Evolutionary conservation across 352 stramenopile species (phyloP), one percentile per base, ranked within the genome.

Genomic region (Phytophthora parvispora): DNA sequence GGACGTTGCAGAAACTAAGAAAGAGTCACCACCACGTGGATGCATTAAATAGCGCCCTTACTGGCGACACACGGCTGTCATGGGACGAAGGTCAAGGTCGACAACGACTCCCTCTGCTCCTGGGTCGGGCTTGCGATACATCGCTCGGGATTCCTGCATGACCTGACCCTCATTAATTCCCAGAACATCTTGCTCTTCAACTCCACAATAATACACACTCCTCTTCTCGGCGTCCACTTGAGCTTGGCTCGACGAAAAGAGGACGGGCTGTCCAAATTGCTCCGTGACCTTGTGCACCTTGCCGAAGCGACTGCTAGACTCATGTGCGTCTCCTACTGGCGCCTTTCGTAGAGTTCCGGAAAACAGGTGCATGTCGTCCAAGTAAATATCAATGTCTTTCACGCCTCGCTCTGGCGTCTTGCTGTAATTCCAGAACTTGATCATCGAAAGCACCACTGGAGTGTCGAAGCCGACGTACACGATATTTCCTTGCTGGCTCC

Each of bases 361-460:
- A 65, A 89, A 95, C 16, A 97, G 73, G 47, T 87, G 89, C n/a
- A 93, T 55, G 60, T 97, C 89, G 51, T 98, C 92, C 4, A 98
- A 20, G 62, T 92, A 95, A 59, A 98, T 88, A 50, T 94, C 84
- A 52, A 97, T 40, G 6, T 96, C 88, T 32, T 89, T 87, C 2
- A 91, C 92, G 1, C 92, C 92, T 55, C 92, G 86, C 49, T 92
- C 84, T 0, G 91, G 85, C 0, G 91, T 96, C 54, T 96, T 97
- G 64, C 72, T 86, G 68, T 98, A 98, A 52, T 98, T 97, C 85
- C 86, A 97, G 50, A 97, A 86, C 67, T 95, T 97, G 59, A 97
- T 85, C 60, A 95, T 81, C 1, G 88, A 96, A 4, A 97, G 28
- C 18, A 87, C 81, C 7, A 97, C 68, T 0, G 88, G 90, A 0